A percentile compares a stretch with the other conserved stretches of the same genome.
phyloP scores from a whole-genome alignment of 2,329 filamentous ascomycete genomes.

The Sarocladium strictum region DNA sequence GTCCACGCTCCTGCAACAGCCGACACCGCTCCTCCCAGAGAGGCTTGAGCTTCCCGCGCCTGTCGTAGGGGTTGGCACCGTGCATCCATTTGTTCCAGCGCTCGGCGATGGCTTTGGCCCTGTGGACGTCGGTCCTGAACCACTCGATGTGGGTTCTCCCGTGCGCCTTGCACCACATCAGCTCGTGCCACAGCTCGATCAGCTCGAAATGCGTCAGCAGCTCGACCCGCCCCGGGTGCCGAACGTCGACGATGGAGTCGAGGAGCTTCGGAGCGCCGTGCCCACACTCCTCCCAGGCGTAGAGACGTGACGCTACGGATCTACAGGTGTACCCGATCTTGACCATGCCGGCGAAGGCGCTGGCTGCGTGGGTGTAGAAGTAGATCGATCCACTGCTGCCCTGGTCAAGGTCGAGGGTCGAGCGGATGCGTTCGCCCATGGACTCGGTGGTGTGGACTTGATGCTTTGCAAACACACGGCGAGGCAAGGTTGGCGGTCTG shows the following conservation, averaged over 20 bases:
- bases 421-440: not conserved
- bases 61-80: not conserved
- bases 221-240: constrained; percentile 1
- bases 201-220: constrained; percentile 2
- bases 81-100: not conserved
- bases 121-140: not conserved
- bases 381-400: constrained; percentile 3
- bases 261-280: not conserved
- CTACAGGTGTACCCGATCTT: constrained; percentile 1
- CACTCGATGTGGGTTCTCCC: not conserved
- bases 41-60: not conserved
- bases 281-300: not conserved
- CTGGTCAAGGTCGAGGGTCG: not conserved
- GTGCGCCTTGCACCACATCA: constrained; percentile 5
- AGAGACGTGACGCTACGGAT: not conserved
- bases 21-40: not conserved
- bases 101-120: not conserved
- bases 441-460: constrained; percentile 1
- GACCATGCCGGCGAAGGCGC: constrained; percentile 1
- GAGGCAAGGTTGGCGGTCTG: not conserved
- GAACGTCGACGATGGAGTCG: not conserved
- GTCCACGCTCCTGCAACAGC: not conserved
- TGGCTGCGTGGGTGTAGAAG: constrained; percentile 4
- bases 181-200: not conserved
- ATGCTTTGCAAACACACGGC: not conserved